These are phyloP conservation scores for Penicillium fuscoglaucum DNA, from an alignment of 2,329 filamentous ascomycete genomes.

Conservation along the genomic window DNA sequence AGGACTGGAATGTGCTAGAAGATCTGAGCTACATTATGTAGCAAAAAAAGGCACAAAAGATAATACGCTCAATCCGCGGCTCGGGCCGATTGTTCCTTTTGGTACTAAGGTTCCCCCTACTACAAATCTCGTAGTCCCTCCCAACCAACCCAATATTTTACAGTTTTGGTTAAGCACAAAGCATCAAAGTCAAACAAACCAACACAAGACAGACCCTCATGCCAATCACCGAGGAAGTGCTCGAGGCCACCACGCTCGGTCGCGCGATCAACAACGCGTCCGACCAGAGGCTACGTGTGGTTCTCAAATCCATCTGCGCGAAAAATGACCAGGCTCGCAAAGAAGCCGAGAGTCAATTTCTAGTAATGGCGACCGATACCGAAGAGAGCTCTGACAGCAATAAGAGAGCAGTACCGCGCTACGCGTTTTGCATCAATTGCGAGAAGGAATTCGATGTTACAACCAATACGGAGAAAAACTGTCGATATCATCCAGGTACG, in stretches of 20 bases:
- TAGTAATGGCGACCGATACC: neutral
- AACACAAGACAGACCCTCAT: neutral
- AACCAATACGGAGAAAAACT: neutral
- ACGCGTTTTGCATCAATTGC: neutral
- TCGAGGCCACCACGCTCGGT: neutral
- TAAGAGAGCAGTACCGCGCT: neutral
- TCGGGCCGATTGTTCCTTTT: no score
- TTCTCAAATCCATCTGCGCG: constrained; percentile 2
- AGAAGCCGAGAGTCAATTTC: constrained; percentile 1
- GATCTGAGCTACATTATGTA: neutral
- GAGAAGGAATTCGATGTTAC: constrained; percentile 3
- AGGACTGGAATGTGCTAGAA: neutral
- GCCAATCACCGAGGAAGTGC: neutral
- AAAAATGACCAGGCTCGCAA: neutral
- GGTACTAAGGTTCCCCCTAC: no score
- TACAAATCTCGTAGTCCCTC: neutral
- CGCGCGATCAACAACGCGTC: neutral
- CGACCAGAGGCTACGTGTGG: neutral
- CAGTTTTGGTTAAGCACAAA: neutral
- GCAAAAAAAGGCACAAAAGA: neutral
- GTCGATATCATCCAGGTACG: neutral
- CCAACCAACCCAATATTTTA: neutral
- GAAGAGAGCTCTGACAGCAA: neutral
- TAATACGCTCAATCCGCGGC: no score
- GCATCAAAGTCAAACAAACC: neutral